These are phyloP conservation scores for Monosporozyma aquatica DNA, from an alignment of 805 yeast species.

Conservation along the genomic window DNA sequence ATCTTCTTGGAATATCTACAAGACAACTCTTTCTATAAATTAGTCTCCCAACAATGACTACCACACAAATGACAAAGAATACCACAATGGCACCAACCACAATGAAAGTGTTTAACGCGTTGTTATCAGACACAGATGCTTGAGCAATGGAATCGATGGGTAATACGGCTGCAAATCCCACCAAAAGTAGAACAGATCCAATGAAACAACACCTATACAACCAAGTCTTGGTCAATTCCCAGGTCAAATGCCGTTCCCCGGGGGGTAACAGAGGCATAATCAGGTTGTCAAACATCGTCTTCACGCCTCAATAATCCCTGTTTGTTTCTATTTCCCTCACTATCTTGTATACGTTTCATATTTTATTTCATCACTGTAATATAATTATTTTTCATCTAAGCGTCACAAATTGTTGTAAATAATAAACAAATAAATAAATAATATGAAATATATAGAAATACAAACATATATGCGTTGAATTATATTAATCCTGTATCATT, in stretches of 20 bases:
- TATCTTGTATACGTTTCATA: too few species aligned
- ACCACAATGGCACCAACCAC: conserved; percentile 63
- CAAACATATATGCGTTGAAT: too few species aligned
- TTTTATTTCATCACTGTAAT: too few species aligned
- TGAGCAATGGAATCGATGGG: conserved; percentile 73
- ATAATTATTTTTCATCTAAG: too few species aligned
- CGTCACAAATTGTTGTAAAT: not conserved
- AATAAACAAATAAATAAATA: not conserved
- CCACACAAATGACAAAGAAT: conserved; percentile 41
- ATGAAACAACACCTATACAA: conserved; percentile 12
- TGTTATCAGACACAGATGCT: conserved; percentile 43
- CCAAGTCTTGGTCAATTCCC: conserved; percentile 8
- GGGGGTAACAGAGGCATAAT: conserved; percentile 1
- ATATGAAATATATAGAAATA: too few species aligned
- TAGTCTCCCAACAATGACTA: conserved; percentile 52
- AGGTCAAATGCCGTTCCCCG: conserved; percentile 1
- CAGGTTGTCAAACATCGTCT: not conserved
- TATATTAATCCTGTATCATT: conserved; percentile 17
- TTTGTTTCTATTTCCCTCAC: too few species aligned
- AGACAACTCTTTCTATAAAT: conserved; percentile 48
- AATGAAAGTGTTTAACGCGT: conserved; percentile 74
- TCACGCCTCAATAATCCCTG: too few species aligned
- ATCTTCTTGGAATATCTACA: conserved; percentile 70
- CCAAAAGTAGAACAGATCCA: conserved; percentile 25
- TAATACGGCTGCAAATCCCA: conserved; percentile 59